These are phyloP conservation scores for Rhizophagus clarus DNA, from an alignment of 192 early-diverging fungal species.

Conservation along the genomic window DNA sequence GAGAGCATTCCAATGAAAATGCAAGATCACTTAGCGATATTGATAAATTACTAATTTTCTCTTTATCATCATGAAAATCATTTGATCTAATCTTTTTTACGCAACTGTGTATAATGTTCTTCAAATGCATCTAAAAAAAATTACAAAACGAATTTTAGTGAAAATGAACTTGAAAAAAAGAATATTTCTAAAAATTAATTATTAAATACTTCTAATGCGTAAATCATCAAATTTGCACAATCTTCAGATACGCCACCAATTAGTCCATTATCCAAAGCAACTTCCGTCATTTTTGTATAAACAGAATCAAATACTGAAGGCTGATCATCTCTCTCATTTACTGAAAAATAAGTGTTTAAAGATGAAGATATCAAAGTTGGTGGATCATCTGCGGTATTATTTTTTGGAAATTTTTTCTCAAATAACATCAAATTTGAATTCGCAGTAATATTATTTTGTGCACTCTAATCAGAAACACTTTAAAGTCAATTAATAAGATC, in stretches of 20 bases:
- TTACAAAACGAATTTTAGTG: background rate
- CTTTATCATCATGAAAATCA: background rate
- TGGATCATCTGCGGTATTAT: background rate
- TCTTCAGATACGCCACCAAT: constrained; percentile 5
- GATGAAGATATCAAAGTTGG: background rate
- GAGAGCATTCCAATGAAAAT: constrained; percentile 13
- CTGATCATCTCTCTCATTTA: background rate
- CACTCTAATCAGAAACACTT: background rate
- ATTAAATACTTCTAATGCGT: background rate
- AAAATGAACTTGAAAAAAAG: background rate
- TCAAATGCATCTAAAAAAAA: background rate
- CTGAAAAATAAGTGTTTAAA: background rate
- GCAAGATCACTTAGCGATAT: constrained; percentile 15
- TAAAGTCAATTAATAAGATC: background rate
- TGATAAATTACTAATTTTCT: background rate
- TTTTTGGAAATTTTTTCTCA: background rate
- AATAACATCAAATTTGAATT: background rate
- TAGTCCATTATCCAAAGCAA: constrained; percentile 11
- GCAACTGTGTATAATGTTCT: constrained; percentile 11
- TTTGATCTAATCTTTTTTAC: background rate
- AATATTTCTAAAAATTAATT: background rate
- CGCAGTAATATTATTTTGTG: background rate
- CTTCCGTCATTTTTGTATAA: constrained; percentile 13
- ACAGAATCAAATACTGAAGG: background rate
- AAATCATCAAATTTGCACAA: constrained; percentile 13